Percentiles rank a stretch among this genome's conserved stretches.
Conservation (phyloP, 768 basidiomycete genomes). For the Psilocybe subaeruginosa region DNA sequence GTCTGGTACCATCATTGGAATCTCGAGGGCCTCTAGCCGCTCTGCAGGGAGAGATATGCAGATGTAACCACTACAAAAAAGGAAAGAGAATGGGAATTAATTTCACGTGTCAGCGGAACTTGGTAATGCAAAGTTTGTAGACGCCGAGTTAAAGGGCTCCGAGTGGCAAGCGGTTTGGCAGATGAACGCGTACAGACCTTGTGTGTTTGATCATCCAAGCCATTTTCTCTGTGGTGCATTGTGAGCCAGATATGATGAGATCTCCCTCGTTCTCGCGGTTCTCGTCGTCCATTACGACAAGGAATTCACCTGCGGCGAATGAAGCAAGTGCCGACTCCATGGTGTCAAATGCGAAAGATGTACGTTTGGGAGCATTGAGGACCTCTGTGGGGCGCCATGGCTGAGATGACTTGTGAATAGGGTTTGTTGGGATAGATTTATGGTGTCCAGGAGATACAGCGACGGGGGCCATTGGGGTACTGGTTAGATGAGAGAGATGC, state of each 20-base stretch:
- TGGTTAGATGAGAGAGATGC: constrained; percentile 18
- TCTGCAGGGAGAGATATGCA: constrained; percentile 83
- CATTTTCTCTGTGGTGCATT: constrained; percentile 95
- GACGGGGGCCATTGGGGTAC: constrained; percentile 33
- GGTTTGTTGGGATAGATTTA: constrained; percentile 13
- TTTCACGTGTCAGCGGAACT: constrained; percentile 28
- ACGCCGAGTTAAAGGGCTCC: constrained; percentile 17
- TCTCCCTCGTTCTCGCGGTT: constrained; percentile 97
- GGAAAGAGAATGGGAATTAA: constrained; percentile 9
- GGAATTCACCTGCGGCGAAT: constrained; percentile 81
- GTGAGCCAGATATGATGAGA: constrained; percentile 83
- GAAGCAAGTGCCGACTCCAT: constrained; percentile 81
- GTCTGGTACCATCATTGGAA: constrained; percentile 92
- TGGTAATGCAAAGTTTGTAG: constrained; percentile 5
- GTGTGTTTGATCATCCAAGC: constrained; percentile 98
- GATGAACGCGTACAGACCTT: constrained; percentile 56
- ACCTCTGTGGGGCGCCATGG: constrained; percentile 40
- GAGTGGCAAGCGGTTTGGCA: constrained; percentile 2
- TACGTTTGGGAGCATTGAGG: constrained; percentile 30
- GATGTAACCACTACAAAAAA: constrained; percentile 78
- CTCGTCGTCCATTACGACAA: constrained; percentile 99
- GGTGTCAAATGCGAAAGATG: constrained; percentile 71
- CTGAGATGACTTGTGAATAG: constrained; percentile 21
- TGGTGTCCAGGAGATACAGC: constrained; percentile 23
- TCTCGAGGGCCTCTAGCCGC: constrained; percentile 74